Conservation (phyloP, 768 basidiomycete genomes). For the Boletus tomentosulus region DNA sequence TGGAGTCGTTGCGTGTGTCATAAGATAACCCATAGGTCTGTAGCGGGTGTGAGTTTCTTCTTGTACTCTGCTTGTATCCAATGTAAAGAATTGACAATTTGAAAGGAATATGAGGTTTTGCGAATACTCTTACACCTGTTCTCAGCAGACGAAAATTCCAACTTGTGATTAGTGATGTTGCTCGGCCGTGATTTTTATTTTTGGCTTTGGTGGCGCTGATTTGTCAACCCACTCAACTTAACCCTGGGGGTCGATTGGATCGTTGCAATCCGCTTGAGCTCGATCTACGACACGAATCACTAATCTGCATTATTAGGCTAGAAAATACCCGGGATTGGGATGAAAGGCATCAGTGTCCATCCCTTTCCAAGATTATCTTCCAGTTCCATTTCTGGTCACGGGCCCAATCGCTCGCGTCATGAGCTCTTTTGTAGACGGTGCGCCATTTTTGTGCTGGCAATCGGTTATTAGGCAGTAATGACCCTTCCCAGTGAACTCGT, state of each 20-base stretch:
- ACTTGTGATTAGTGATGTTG: not conserved
- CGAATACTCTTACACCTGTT: no score
- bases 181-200: not conserved
- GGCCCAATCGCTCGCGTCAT: no score
- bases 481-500: not conserved
- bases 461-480: not conserved
- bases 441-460: not conserved
- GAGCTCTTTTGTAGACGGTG: not conserved
- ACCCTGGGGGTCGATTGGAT: no score
- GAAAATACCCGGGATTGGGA: no score
- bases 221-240: not conserved
- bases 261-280: no score
- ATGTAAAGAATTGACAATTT: not conserved
- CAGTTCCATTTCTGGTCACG: no score
- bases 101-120: not conserved
- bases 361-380: no score
- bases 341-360: no score
- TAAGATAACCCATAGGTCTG: not conserved
- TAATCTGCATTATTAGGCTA: no score
- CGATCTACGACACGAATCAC: no score
- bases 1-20: slow-evolving; percentile 27
- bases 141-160: not conserved
- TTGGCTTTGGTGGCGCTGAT: not conserved
- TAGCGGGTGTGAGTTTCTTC: not conserved
- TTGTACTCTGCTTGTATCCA: not conserved